phyloP scores from a whole-genome alignment of 2,329 filamentous ascomycete genomes.

The Trichoderma sp. region DNA sequence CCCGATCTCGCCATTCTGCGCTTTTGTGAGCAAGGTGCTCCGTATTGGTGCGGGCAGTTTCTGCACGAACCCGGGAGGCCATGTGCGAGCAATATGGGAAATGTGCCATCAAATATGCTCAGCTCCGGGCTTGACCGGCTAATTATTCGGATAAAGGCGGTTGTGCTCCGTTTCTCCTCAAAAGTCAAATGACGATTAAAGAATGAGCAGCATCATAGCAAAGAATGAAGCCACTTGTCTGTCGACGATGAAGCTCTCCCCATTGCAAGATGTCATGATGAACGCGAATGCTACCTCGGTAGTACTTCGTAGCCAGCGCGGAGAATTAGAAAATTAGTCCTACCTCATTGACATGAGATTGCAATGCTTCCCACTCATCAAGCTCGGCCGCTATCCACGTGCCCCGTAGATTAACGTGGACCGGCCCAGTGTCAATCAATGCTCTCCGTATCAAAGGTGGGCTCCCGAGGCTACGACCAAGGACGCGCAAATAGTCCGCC shows the following conservation, averaged over 20 bases:
- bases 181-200: background rate
- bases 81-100: background rate
- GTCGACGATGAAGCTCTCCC: background rate
- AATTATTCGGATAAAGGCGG: background rate
- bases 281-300: background rate
- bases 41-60: background rate
- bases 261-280: background rate
- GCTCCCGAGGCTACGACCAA: background rate
- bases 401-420: background rate
- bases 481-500: slow-evolving; percentile 13
- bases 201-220: background rate
- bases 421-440: background rate
- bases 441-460: background rate
- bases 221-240: background rate
- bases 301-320: background rate
- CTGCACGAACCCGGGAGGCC: background rate
- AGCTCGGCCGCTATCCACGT: background rate
- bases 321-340: background rate
- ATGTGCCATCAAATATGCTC: slow-evolving; percentile 13
- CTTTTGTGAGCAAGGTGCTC: background rate
- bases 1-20: background rate
- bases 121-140: background rate
- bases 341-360: background rate
- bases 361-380: background rate
- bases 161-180: background rate